phyloP scores from a whole-genome alignment of 2,329 filamentous ascomycete genomes.

The Graphiopsis chlorocephala region DNA sequence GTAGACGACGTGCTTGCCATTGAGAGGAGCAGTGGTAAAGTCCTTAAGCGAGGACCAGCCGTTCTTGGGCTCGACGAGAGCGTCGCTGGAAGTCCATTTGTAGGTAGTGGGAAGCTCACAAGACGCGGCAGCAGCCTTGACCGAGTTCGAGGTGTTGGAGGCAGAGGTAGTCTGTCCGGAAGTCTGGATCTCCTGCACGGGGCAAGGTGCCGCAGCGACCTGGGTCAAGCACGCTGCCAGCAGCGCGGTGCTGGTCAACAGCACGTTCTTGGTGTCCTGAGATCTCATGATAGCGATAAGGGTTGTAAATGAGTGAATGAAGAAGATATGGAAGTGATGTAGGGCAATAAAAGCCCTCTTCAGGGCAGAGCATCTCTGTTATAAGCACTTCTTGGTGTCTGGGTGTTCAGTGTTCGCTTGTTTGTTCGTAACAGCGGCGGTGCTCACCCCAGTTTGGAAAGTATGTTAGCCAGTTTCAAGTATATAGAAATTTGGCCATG shows the following conservation, averaged over 20 bases:
- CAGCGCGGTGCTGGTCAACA: conserved; percentile 16
- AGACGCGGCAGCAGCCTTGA: conserved; percentile 6
- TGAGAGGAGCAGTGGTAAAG: conserved; percentile 56
- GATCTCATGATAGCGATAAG: conserved; percentile 11
- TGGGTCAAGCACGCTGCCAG: conserved; percentile 10
- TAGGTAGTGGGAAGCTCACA: conserved; percentile 57
- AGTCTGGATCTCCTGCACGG: neutral
- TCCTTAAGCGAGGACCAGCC: conserved; percentile 62
- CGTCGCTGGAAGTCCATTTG: conserved; percentile 46
- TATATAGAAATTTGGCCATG: neutral
- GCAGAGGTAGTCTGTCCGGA: neutral
- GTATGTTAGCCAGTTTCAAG: neutral
- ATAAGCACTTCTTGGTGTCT: conserved; percentile 10
- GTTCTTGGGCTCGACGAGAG: conserved; percentile 52
- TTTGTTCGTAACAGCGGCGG: conserved; percentile 7
- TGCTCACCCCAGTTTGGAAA: conserved; percentile 1
- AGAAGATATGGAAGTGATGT: neutral
- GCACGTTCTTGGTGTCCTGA: conserved; percentile 9
- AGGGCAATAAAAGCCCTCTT: conserved; percentile 11
- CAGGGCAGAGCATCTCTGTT: conserved; percentile 6
- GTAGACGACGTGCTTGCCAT: conserved; percentile 61
- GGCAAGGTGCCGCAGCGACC: conserved; percentile 36
- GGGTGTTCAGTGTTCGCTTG: neutral
- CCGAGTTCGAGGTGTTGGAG: neutral
- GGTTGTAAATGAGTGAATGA: neutral